phyloP scores from a whole-genome alignment of 495 filamentous ascomycete species.

The Aspergillus nidulans region DNA sequence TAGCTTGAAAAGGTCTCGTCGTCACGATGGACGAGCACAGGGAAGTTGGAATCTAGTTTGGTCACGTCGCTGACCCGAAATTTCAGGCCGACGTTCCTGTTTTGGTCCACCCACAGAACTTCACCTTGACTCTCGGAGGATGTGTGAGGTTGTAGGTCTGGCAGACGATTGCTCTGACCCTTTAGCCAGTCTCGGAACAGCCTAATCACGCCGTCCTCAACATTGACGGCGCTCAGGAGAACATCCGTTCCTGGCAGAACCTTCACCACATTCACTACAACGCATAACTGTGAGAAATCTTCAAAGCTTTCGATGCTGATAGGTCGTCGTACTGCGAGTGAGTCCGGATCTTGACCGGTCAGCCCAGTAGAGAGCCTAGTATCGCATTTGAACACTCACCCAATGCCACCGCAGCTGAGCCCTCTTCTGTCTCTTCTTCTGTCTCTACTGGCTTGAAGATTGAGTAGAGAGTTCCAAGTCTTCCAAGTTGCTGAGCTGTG shows the following conservation, averaged over 20 bases:
- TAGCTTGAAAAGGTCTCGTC: slow-evolving; percentile 57
- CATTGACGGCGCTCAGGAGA: slow-evolving; percentile 55
- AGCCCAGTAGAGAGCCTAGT: background rate
- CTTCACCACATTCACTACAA: slow-evolving; percentile 64
- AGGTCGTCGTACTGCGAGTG: slow-evolving; percentile 38
- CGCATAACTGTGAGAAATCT: slow-evolving; percentile 66
- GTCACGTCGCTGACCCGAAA: slow-evolving; percentile 46
- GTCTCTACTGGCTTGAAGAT: slow-evolving; percentile 57
- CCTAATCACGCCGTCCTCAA: slow-evolving; percentile 60
- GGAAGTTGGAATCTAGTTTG: slow-evolving; percentile 21
- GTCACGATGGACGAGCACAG: slow-evolving; percentile 45
- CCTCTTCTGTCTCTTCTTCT: no score
- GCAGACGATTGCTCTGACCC: slow-evolving; percentile 21
- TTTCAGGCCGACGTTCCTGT: slow-evolving; percentile 52
- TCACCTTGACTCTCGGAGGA: slow-evolving; percentile 1
- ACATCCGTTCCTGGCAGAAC: slow-evolving; percentile 50
- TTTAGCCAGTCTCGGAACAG: slow-evolving; percentile 68
- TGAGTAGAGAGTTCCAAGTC: slow-evolving; percentile 46
- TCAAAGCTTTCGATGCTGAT: slow-evolving; percentile 63
- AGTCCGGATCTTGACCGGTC: slow-evolving; percentile 26
- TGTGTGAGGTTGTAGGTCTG: background rate
- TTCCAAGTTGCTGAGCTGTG: slow-evolving; percentile 25
- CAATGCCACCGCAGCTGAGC: slow-evolving; percentile 17
- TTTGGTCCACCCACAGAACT: slow-evolving; percentile 57
- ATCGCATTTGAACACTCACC: slow-evolving; percentile 8